These are phyloP conservation scores for Priceomyces carsonii DNA, from an alignment of 805 yeast genomes.

Conservation along the genomic window DNA sequence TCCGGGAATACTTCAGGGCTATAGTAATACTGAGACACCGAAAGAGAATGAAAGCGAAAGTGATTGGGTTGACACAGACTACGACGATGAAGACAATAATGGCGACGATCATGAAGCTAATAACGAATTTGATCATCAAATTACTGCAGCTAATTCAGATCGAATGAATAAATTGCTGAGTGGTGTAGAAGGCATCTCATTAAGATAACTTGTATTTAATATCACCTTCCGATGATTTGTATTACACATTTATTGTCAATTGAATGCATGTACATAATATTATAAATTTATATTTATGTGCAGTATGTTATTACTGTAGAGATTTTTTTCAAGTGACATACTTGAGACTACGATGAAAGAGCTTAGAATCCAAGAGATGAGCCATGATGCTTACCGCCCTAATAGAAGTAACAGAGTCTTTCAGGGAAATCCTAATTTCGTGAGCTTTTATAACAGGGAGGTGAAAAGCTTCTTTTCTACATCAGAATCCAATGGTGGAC, in stretches of 20 bases:
- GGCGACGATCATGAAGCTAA: slow-evolving; percentile 1
- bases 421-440: slow-evolving; percentile 29
- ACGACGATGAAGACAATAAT: slow-evolving; percentile 11
- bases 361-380: no score
- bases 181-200: slow-evolving; percentile 2
- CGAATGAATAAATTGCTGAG: slow-evolving; percentile 1
- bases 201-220: no score
- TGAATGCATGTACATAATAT: no score
- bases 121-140: slow-evolving; percentile 2
- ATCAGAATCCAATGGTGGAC: not conserved
- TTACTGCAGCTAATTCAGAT: not conserved
- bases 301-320: no score
- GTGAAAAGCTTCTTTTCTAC: slow-evolving; percentile 22
- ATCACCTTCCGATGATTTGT: no score
- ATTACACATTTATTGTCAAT: no score
- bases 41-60: slow-evolving; percentile 15
- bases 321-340: no score
- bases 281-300: no score
- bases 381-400: no score
- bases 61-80: slow-evolving; percentile 24
- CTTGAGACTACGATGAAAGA: no score
- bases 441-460: slow-evolving; percentile 26
- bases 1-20: slow-evolving; percentile 31
- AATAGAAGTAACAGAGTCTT: slow-evolving; percentile 15
- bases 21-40: slow-evolving; percentile 17